These are phyloP conservation scores for Senecio squalidus DNA, from an alignment of 140 eudicot genomes.

Conservation along the genomic window DNA sequence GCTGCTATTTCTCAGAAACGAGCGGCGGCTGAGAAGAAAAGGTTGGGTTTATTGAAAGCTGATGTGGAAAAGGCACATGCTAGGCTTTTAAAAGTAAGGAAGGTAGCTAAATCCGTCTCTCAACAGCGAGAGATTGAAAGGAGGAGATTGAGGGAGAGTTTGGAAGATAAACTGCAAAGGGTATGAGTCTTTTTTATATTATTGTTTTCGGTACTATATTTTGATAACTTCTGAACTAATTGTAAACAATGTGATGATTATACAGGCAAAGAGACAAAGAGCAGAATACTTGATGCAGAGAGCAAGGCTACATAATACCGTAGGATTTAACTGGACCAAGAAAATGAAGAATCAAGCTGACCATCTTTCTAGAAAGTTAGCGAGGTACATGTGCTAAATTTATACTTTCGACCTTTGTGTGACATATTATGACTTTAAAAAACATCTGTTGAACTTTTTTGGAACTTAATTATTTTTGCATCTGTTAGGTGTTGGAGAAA, in stretches of 20 bases:
- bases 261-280: conserved; percentile 93
- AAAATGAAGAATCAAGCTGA: conserved; percentile 55
- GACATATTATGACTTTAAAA: not conserved
- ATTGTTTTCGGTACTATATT: not conserved
- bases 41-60: conserved; percentile 74
- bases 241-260: conserved; percentile 8
- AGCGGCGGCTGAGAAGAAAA: conserved; percentile 81
- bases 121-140: conserved; percentile 86
- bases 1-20: conserved; percentile 86
- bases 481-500: conserved; percentile 74
- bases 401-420: not conserved
- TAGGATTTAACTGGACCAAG: conserved; percentile 32
- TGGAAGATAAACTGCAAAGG: conserved; percentile 82
- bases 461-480: not conserved
- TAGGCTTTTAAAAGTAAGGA: conserved; percentile 62
- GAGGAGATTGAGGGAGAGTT: conserved; percentile 57
- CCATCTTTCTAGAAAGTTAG: conserved; percentile 63
- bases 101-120: conserved; percentile 59
- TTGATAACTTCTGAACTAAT: conserved; percentile 2
- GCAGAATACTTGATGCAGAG: conserved; percentile 73
- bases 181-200: conserved; percentile 31
- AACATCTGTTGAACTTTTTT: not conserved
- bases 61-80: conserved; percentile 80
- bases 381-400: conserved; percentile 43
- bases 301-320: conserved; percentile 22